A percentile compares a stretch with the other conserved stretches of the same genome.
Conservation (phyloP, 192 early-diverging fungal species). For the Rhizophagus sp. region DNA sequence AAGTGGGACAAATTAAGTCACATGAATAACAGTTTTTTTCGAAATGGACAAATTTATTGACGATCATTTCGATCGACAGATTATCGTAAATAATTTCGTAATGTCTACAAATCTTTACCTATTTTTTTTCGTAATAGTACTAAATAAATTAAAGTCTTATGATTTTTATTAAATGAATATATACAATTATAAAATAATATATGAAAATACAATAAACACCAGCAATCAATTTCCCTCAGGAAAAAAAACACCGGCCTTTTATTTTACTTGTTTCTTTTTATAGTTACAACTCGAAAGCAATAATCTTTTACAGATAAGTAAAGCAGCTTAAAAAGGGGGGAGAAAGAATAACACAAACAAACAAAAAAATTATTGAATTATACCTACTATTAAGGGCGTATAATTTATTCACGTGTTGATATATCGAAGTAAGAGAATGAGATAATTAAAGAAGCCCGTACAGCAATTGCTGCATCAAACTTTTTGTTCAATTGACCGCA, state of each 20-base stretch:
- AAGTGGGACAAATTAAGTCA: too few species aligned
- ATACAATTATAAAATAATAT: too few species aligned
- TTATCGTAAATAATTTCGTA: too few species aligned
- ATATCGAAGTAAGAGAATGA: constrained; percentile 20
- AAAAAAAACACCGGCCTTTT: background rate
- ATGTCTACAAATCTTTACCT: too few species aligned
- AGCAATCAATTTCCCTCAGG: background rate
- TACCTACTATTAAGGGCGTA: constrained; percentile 12
- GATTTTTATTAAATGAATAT: too few species aligned
- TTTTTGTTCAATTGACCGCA: constrained; percentile 18
- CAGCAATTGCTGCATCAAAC: constrained; percentile 20
- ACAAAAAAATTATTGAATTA: constrained; percentile 22
- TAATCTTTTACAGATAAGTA: constrained; percentile 15
- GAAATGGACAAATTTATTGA: too few species aligned
- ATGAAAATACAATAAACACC: background rate
- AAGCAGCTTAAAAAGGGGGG: constrained; percentile 5
- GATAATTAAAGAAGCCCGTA: background rate
- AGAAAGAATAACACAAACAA: constrained; percentile 11
- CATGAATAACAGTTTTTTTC: too few species aligned
- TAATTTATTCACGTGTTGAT: constrained; percentile 26
- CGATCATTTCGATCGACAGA: too few species aligned
- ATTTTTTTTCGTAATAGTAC: too few species aligned
- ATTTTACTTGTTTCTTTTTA: background rate
- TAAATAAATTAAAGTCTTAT: too few species aligned
- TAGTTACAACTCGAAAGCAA: constrained; percentile 1